phyloP scores from a whole-genome alignment of 2,329 filamentous ascomycete species.

The Rhynchosporium agropyri region DNA sequence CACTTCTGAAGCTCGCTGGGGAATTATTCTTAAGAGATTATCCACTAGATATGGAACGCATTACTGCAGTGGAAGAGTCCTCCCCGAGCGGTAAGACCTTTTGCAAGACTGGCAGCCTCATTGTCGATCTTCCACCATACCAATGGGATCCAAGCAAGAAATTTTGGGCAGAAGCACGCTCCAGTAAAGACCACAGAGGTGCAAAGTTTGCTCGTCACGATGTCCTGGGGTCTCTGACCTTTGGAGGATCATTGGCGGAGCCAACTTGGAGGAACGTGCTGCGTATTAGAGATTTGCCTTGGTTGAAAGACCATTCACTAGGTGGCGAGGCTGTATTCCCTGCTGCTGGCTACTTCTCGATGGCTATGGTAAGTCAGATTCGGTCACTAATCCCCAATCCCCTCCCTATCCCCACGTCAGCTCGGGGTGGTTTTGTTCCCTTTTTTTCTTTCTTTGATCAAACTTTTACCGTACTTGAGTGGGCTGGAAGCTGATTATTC shows the following conservation, averaged over 20 bases:
- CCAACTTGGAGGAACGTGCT: conserved; percentile 42
- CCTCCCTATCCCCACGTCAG: no score
- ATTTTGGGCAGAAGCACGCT: no score
- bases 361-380: conserved; percentile 15
- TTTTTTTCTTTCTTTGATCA: no score
- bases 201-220: conserved; percentile 43
- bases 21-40: no score
- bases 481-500: no score
- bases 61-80: no score
- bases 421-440: no score
- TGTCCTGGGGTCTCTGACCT: conserved; percentile 28
- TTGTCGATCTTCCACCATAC: conserved; percentile 47
- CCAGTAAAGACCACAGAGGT: no score
- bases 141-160: conserved; percentile 49
- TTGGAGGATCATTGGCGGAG: conserved; percentile 15
- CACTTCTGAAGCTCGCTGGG: background rate
- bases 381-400: no score
- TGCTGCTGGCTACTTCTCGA: conserved; percentile 24
- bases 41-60: no score
- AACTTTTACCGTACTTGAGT: no score
- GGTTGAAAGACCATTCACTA: conserved; percentile 55
- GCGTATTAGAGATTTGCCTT: conserved; percentile 49
- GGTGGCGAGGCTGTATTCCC: conserved; percentile 56
- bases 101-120: background rate
- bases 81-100: no score